phyloP scores from a whole-genome alignment of 345 rosid species.

The Camelina sativa region DNA sequence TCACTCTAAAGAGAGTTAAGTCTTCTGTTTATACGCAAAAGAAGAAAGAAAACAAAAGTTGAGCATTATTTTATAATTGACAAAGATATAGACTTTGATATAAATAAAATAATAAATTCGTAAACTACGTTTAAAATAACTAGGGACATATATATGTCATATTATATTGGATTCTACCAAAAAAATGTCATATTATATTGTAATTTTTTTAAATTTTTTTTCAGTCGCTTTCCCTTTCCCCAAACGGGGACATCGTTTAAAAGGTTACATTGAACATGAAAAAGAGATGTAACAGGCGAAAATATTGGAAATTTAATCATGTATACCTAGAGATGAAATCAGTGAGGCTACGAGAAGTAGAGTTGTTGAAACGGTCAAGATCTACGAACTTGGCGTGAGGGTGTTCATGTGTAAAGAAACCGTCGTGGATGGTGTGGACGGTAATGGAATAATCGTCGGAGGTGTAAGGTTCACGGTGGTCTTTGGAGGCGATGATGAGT shows the following conservation, averaged over 20 bases:
- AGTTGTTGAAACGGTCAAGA: slow-evolving; percentile 4
- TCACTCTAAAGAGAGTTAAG: neutral
- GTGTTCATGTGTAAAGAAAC: slow-evolving; percentile 40
- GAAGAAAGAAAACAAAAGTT: no score
- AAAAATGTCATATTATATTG: neutral
- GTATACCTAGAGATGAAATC: slow-evolving; percentile 41
- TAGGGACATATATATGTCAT: neutral
- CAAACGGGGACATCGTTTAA: no score
- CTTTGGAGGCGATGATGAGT: slow-evolving; percentile 44
- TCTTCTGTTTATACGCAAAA: neutral
- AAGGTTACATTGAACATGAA: no score
- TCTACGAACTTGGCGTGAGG: slow-evolving; percentile 36
- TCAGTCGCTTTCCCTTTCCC: no score
- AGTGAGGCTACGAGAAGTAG: slow-evolving; percentile 37
- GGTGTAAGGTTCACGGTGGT: slow-evolving; percentile 41
- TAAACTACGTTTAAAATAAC: no score
- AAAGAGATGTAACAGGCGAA: no score
- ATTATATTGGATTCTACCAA: no score
- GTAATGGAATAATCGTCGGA: slow-evolving; percentile 39
- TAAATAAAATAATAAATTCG: no score
- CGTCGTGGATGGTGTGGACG: slow-evolving; percentile 44
- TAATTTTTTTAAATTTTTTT: no score
- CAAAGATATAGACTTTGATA: no score
- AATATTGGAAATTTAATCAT: no score
- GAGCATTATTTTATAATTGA: no score